Conservation (phyloP, 805 yeast genomes). For the Ogataea chonburiensis region DNA sequence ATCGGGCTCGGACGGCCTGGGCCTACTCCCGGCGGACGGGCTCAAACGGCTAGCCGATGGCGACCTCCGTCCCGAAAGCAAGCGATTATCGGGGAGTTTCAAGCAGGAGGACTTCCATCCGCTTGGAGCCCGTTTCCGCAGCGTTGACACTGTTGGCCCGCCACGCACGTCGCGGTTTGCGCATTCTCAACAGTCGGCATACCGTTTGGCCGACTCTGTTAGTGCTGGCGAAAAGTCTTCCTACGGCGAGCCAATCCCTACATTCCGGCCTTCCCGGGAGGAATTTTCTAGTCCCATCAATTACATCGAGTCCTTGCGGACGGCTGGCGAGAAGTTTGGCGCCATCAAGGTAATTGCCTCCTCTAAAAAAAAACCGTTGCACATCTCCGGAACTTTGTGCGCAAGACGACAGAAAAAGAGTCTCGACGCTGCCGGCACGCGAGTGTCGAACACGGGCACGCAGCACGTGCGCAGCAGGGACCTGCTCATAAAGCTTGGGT, state of each 20-base stretch:
- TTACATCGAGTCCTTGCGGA: conserved; percentile 55
- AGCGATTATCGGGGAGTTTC: background rate
- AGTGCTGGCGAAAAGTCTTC: background rate
- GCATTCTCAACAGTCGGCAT: background rate
- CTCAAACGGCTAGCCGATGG: background rate
- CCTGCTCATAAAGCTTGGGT: conserved; percentile 49
- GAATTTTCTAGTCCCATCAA: conserved; percentile 64
- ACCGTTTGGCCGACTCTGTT: background rate
- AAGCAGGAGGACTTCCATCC: conserved; percentile 6
- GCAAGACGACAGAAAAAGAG: conserved; percentile 4
- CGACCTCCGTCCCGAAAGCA: background rate
- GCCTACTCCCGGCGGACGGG: background rate
- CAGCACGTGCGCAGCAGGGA: conserved; percentile 45
- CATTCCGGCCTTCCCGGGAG: conserved; percentile 50
- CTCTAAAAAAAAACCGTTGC: background rate
- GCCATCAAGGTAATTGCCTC: conserved; percentile 77
- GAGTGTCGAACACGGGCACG: conserved; percentile 32
- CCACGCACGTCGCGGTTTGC: conserved; percentile 3
- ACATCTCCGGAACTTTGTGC: background rate
- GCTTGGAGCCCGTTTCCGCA: background rate
- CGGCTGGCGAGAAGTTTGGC: conserved; percentile 60
- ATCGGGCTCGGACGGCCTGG: background rate
- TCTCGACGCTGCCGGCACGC: conserved; percentile 2
- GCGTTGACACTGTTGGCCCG: conserved; percentile 1
- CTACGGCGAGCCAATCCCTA: conserved; percentile 43